phyloP scores from a whole-genome alignment of 805 yeast species.

The Nakazawaea ernobii region DNA sequence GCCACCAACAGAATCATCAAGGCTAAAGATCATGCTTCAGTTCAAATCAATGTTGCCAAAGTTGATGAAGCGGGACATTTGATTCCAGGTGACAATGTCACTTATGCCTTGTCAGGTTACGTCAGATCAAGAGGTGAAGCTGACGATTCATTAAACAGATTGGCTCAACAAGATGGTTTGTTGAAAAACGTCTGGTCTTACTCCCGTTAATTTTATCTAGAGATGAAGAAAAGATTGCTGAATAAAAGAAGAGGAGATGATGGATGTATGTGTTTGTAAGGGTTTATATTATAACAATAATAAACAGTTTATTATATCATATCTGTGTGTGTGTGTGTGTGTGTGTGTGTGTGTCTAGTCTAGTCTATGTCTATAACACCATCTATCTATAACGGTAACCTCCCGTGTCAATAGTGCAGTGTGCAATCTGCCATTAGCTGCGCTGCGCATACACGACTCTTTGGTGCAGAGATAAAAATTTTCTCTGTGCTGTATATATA shows the following conservation, averaged over 20 bases:
- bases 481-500: no score
- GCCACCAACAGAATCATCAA: slow-evolving; percentile 99
- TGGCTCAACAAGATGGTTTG: slow-evolving; percentile 98
- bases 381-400: no score
- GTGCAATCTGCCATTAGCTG: no score
- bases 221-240: no score
- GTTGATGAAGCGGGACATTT: slow-evolving; percentile 97
- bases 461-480: no score
- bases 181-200: slow-evolving; percentile 93
- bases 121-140: slow-evolving; percentile 99
- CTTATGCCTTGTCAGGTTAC: slow-evolving; percentile 96
- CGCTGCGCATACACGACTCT: no score
- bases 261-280: neutral
- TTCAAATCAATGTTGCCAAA: slow-evolving; percentile 97
- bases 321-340: neutral
- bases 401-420: no score
- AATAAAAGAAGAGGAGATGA: neutral
- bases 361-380: no score
- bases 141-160: slow-evolving; percentile 98
- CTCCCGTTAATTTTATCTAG: no score
- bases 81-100: slow-evolving; percentile 81
- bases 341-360: no score
- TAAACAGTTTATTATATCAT: neutral
- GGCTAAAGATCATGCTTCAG: slow-evolving; percentile 99
- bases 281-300: neutral